Percentiles rank a stretch among this genome's conserved stretches.
phyloP scores from a whole-genome alignment of 306 rosid genomes.

The Fagus crenata region DNA sequence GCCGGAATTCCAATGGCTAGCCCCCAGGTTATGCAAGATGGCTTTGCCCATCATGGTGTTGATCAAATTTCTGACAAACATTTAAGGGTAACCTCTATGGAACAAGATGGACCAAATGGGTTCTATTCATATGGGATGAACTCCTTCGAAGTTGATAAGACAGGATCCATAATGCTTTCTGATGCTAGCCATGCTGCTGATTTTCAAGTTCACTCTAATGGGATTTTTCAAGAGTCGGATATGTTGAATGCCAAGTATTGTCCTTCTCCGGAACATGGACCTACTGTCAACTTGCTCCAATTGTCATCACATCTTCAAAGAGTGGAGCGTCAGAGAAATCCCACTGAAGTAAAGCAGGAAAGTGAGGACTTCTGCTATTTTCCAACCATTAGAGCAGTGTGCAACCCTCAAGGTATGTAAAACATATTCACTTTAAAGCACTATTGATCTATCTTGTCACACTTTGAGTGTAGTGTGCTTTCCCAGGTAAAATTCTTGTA shows the following conservation, averaged over 20 bases:
- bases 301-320: constrained; percentile 76
- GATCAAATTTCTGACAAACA: constrained; percentile 36
- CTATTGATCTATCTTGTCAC: constrained; percentile 2
- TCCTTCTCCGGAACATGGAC: constrained; percentile 42
- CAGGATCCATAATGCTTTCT: constrained; percentile 33
- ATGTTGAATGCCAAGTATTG: constrained; percentile 28
- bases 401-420: constrained; percentile 36
- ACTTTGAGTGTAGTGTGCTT: constrained; percentile 14
- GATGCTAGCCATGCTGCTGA: constrained; percentile 26
- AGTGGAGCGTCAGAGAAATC: constrained; percentile 66
- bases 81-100: constrained; percentile 30
- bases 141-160: constrained; percentile 38
- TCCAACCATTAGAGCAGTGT: constrained; percentile 37
- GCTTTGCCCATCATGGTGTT: constrained; percentile 13
- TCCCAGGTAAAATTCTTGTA: constrained; percentile 16
- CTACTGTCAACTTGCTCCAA: constrained; percentile 60
- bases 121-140: constrained; percentile 36
- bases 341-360: constrained; percentile 51
- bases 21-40: constrained; percentile 30
- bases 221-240: constrained; percentile 28
- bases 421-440: constrained; percentile 23
- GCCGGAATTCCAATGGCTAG: constrained; percentile 36
- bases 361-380: constrained; percentile 50
- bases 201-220: constrained; percentile 31
- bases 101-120: constrained; percentile 33